Evolutionary conservation across 495 filamentous ascomycete genomes (phyloP).

Genomic region (Annulohypoxylon stygium): DNA sequence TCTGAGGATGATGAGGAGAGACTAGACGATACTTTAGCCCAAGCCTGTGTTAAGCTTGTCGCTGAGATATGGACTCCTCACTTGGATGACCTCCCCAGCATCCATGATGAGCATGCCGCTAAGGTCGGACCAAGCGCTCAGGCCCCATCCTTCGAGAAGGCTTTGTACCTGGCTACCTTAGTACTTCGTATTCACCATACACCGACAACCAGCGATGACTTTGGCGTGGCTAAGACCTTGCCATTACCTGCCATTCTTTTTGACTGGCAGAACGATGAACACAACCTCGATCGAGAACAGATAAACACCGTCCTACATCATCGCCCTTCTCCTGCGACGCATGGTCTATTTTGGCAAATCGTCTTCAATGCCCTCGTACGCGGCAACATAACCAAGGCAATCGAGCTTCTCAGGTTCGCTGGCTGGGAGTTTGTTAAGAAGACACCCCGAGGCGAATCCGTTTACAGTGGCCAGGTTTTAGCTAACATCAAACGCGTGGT

Average conservation of each 20-base stretch:
- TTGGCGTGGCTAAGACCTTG: slow-evolving; percentile 50
- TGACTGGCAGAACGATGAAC: slow-evolving; percentile 79
- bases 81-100: slow-evolving; percentile 59
- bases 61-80: slow-evolving; percentile 69
- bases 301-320: slow-evolving; percentile 69
- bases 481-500: slow-evolving; percentile 77
- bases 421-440: slow-evolving; percentile 78
- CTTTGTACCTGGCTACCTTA: slow-evolving; percentile 77
- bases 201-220: slow-evolving; percentile 56
- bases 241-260: slow-evolving; percentile 80
- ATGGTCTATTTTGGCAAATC: slow-evolving; percentile 83
- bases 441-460: slow-evolving; percentile 63
- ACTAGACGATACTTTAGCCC: slow-evolving; percentile 67
- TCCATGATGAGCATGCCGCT: slow-evolving; percentile 64
- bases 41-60: slow-evolving; percentile 67
- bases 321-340: slow-evolving; percentile 77
- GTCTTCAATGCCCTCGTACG: slow-evolving; percentile 76
- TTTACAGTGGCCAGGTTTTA: slow-evolving; percentile 78
- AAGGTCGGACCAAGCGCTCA: slow-evolving; percentile 74
- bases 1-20: slow-evolving; percentile 66
- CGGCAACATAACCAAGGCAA: slow-evolving; percentile 73
- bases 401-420: slow-evolving; percentile 73
- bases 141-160: slow-evolving; percentile 73
- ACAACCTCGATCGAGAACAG: slow-evolving; percentile 72
- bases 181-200: slow-evolving; percentile 83